These are phyloP conservation scores for Pseudocercospora eumusae DNA, from an alignment of 2,329 filamentous ascomycete genomes.

Conservation along the genomic window DNA sequence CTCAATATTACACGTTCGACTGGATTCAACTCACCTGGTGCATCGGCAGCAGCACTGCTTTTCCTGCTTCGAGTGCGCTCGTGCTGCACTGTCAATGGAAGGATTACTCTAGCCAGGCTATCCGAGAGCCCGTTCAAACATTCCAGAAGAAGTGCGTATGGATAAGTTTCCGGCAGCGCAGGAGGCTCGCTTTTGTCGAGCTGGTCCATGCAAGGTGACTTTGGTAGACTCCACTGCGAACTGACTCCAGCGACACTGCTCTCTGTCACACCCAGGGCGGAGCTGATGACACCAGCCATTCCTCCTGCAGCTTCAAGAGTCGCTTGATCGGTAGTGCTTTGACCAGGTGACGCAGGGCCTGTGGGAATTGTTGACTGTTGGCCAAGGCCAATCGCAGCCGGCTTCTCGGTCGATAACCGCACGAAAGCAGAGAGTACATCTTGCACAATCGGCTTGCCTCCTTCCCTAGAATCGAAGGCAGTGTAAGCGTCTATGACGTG, in stretches of 20 bases:
- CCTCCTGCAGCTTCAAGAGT: constrained; percentile 79
- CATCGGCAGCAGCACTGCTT: constrained; percentile 25
- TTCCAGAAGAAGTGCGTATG: constrained; percentile 83
- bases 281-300: constrained; percentile 81
- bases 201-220: constrained; percentile 87
- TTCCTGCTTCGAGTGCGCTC: constrained; percentile 55
- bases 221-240: constrained; percentile 83
- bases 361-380: constrained; percentile 83
- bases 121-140: constrained; percentile 91
- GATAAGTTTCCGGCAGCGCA: constrained; percentile 82
- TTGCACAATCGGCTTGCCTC: constrained; percentile 73
- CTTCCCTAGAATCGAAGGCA: constrained; percentile 72
- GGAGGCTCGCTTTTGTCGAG: constrained; percentile 89
- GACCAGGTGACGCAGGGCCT: constrained; percentile 57
- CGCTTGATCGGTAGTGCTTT: constrained; percentile 73
- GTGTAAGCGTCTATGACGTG: constrained; percentile 78
- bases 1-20: not conserved
- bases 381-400: constrained; percentile 81
- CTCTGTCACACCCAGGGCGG: constrained; percentile 66
- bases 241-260: constrained; percentile 75
- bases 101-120: constrained; percentile 85
- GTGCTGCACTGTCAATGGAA: constrained; percentile 83
- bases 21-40: not conserved
- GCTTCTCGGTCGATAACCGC: constrained; percentile 88
- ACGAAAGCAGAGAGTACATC: constrained; percentile 86